phyloP scores from a whole-genome alignment of 2,329 filamentous ascomycete genomes.

The Scortechinia acanthostroma region DNA sequence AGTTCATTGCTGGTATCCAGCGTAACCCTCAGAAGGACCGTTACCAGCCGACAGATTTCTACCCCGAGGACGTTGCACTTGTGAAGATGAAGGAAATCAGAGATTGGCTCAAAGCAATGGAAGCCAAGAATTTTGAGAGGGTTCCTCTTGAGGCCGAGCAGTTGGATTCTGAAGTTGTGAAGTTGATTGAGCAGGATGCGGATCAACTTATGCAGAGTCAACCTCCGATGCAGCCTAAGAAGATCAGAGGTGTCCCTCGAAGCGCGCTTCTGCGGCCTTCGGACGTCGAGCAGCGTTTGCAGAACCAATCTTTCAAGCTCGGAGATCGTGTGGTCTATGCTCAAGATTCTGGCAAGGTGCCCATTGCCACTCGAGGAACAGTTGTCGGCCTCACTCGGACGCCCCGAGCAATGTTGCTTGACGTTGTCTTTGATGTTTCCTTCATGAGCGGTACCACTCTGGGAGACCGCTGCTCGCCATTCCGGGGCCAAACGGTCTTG shows the following conservation, averaged over 20 bases:
- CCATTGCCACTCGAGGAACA: conserved; percentile 83
- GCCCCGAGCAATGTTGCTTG: conserved; percentile 72
- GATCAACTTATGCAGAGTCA: conserved; percentile 43
- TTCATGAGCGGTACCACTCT: conserved; percentile 97
- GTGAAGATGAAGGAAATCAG: conserved; percentile 86
- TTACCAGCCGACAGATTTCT: conserved; percentile 79
- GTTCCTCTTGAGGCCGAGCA: conserved; percentile 97
- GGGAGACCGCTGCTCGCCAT: conserved; percentile 81
- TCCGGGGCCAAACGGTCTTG: conserved; percentile 87
- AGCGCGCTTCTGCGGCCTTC: conserved; percentile 84
- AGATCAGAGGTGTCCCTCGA: conserved; percentile 74
- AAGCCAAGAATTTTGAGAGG: conserved; percentile 85
- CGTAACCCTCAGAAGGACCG: conserved; percentile 79
- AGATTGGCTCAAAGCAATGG: conserved; percentile 83
- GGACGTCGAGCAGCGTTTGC: conserved; percentile 87
- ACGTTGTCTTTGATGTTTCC: conserved; percentile 85
- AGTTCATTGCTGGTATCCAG: conserved; percentile 87
- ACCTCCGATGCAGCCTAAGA: conserved; percentile 48
- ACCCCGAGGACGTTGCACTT: conserved; percentile 66
- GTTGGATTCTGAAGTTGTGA: conserved; percentile 83
- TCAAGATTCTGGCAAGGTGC: conserved; percentile 86
- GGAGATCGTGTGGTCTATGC: conserved; percentile 92
- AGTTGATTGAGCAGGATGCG: conserved; percentile 69
- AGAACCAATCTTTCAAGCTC: conserved; percentile 74
- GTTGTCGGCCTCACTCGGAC: conserved; percentile 92